Evolutionary conservation across 2,329 filamentous ascomycete genomes (phyloP), one percentile per base, ranked within the genome.

Genomic region (Nemania diffusa): DNA sequence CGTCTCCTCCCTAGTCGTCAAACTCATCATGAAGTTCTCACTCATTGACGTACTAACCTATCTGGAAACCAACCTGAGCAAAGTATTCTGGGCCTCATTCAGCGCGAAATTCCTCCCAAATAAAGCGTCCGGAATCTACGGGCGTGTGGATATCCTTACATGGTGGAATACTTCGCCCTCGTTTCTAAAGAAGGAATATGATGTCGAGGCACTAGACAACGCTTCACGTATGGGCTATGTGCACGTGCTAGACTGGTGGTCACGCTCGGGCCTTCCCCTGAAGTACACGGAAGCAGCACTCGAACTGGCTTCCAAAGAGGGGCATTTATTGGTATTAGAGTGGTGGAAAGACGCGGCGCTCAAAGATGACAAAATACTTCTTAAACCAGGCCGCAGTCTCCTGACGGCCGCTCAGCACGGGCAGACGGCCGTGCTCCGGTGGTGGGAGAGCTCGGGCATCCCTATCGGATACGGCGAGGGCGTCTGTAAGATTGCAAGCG

Each of bases 191-290:
- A 94, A 95, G 76, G 92, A 97, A 75, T 97, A 97, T 78, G 91
- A 92, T 58, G 84, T 87, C 44, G 93, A 97, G 78, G 92, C 94
- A 11, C 85, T 98, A 27, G 94, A 98, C 76, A 92, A 92, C 32
- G 95, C 95, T 6, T 97, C 92, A 1, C 90, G 91, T 61, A 91
- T 93, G 65, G 94, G 95, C 4, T 96, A 94, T 73, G 87, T 97
- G 15, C 88, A 92, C 70, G 90, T 97, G 0, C 85, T 98, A 0
- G 92, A 97, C 74, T 97, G 93, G 92, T 98, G 95, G 95, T 86
- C 91, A 24, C 93, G 91, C 7, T 88, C 87, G 0, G 92, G 91
- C 0, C 84, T 97, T 1, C 88, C 90, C 1, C 84, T 97, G 22
- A 91, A 92, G 72, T 97, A 96, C 79, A 97, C 92, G 11, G 93